Evolutionary conservation across 805 yeast species (phyloP), one percentile per base, ranked within the genome.

Genomic region (Wickerhamiella domercqiae): DNA sequence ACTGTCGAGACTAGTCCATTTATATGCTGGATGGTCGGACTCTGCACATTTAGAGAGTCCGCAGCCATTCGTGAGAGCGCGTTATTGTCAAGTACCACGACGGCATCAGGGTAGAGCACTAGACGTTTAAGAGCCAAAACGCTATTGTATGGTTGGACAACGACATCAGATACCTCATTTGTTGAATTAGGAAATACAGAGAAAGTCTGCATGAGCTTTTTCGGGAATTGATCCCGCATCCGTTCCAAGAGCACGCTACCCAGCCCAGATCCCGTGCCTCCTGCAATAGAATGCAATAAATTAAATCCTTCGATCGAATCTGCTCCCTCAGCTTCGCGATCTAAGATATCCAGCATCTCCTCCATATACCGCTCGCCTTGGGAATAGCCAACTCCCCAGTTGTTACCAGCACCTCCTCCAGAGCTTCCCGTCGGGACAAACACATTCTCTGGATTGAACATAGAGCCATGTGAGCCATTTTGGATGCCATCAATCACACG

Each of bases 211-310:
- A 81, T 63, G 35, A 90, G 59, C 51, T 84, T 87, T 55, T 86
- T 86, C 36, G 78, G 73, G 54, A 74, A 87, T 38, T 83, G 62
- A 54, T 90, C 98, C 39, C 73, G 71, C 39, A 93, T 56, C 13
- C 73, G 63, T 54, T 90, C 96, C 28, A 90, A 58, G 32, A 90
- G 48, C 39, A 70, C 70, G 0, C 94, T 80, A 1, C 98, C 98
- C 26, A 84, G 71, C 3, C 99, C 98, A 0, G 95, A 80, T 0
- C 99, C 99, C 0, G 98, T 90, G 29, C 99, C 99, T 26, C 99
- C 99, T 0, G 96, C 97, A 3, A 90, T 93, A 3, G 95, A 79
- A 58, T 90, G 98, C 36, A 86, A 57, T 46, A 90, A 60, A 62
- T 84, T 94, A 56, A 90, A 90, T 4, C 93, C 93, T 46, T 86